phyloP scores from a whole-genome alignment of 306 rosid genomes.

The Quercus wislizeni region DNA sequence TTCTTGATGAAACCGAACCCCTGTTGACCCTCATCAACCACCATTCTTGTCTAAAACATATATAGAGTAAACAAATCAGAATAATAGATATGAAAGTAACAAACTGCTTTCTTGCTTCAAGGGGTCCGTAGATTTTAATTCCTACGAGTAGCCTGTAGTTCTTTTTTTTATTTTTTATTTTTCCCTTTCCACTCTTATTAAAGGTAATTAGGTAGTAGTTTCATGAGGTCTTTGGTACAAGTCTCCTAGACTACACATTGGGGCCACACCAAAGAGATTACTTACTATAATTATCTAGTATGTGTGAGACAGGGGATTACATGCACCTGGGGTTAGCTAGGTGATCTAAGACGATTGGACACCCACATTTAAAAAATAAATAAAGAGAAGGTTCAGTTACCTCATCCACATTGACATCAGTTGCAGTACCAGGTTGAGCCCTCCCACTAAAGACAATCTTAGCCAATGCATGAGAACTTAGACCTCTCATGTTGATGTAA shows the following conservation, averaged over 20 bases:
- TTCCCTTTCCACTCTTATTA: too few species aligned
- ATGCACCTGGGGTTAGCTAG: too few species aligned
- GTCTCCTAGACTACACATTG: too few species aligned
- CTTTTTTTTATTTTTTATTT: too few species aligned
- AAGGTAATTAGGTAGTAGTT: not conserved
- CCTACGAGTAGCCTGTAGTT: not conserved
- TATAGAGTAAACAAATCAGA: constrained; percentile 13
- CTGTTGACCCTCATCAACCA: constrained; percentile 58
- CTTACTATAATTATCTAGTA: too few species aligned
- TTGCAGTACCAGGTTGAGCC: constrained; percentile 93
- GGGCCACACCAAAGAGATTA: too few species aligned
- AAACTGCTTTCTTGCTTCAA: not conserved
- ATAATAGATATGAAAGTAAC: not conserved
- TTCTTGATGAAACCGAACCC: constrained; percentile 76
- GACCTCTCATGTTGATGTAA: constrained; percentile 56
- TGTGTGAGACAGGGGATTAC: too few species aligned
- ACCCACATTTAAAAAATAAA: too few species aligned
- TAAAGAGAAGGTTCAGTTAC: constrained; percentile 23
- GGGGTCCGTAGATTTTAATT: not conserved
- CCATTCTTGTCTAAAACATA: constrained; percentile 68
- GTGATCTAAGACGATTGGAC: too few species aligned
- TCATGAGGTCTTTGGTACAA: too few species aligned
- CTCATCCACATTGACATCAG: constrained; percentile 89
- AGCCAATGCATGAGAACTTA: constrained; percentile 52
- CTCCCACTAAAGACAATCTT: constrained; percentile 87